Evolutionary conservation across 2,329 filamentous ascomycete species (phyloP), one percentile per base, ranked within the genome.

Genomic region (Stenocarpella maydis): DNA sequence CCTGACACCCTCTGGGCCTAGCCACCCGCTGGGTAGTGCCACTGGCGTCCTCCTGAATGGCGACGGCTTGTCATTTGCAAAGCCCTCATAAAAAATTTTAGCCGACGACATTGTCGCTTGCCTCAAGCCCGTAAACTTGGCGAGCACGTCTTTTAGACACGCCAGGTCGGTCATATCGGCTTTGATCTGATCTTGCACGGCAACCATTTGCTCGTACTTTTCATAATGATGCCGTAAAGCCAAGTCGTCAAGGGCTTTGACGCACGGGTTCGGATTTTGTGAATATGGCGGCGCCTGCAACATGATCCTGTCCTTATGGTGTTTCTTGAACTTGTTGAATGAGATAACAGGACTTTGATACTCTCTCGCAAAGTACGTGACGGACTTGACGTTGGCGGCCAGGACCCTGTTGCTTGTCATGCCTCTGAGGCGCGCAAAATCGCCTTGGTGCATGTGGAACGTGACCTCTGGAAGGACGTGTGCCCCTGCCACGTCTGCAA

Each of bases 81-180:
- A 5, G 9, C 55, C 41, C 31, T n/a, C 24, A 10, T 31, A 47
- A 1, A 45, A 61, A 1, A n/a, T 0, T 10, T 45, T 31, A 21
- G 17, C 10, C 28, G 17, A 34, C 19, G 55, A 45, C 55, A 61
- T 61, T 21, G 41, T 61, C 6, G 4, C 55, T 3, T 61, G 55
- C 41, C 7, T 61, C 3, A 61, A 17, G 6, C 19, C 26, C 2
- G 39, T 61, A 7, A 61, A 61, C 3, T 28, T 47, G 26, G 55
- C 41, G 19, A 61, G 3, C 26, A 12, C 41, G 26, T 61, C 55
- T 45, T 61, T 61, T 10, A 61, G 55, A 17, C 55, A 61, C 26
- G 26, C 41, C 9, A 61, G 19, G 45, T 61, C 55, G 0, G 39
- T 17, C 24, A 21, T 61, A 9, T 17, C 55, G 26, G n/a, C 26